phyloP scores from a whole-genome alignment of 2,329 filamentous ascomycete genomes.

The Pestalotiopsis sp. region DNA sequence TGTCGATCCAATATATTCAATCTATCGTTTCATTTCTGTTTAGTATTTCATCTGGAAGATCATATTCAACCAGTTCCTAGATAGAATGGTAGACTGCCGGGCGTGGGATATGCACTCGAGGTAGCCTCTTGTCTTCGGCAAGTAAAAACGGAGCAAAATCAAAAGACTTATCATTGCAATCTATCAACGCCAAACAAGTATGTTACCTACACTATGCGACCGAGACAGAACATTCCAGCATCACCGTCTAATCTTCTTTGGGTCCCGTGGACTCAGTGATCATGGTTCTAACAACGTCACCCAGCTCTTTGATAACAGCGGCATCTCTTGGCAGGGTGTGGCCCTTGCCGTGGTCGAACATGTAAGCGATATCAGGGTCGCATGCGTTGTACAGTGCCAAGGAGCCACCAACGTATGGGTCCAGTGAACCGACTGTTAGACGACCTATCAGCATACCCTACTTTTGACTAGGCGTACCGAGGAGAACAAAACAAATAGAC shows the following conservation, averaged over 20 bases:
- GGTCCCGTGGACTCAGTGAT: slow-evolving; percentile 24
- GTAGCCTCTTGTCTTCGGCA: too few relatives aligned
- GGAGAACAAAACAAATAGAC: background rate
- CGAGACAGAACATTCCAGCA: slow-evolving; percentile 37
- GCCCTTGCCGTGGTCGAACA: slow-evolving; percentile 69
- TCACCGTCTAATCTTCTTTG: background rate
- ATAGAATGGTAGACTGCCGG: background rate
- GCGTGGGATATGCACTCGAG: background rate
- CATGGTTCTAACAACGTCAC: slow-evolving; percentile 42
- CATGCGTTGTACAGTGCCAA: slow-evolving; percentile 66
- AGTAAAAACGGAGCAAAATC: too few relatives aligned
- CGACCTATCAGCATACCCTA: slow-evolving; percentile 19
- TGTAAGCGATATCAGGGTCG: slow-evolving; percentile 57
- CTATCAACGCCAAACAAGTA: background rate
- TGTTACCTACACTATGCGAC: slow-evolving; percentile 33
- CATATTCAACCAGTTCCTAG: background rate
- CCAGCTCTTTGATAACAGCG: slow-evolving; percentile 49
- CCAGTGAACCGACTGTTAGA: slow-evolving; percentile 50
- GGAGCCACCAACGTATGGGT: slow-evolving; percentile 63
- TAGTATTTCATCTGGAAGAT: background rate
- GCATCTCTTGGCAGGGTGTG: slow-evolving; percentile 62
- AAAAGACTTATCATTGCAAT: background rate
- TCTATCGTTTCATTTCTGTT: background rate
- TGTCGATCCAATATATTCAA: background rate
- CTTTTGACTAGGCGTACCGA: slow-evolving; percentile 1